A percentile compares a stretch with the other conserved stretches of the same genome.
Evolutionary conservation across 2,329 filamentous ascomycete genomes (phyloP).

Genomic region (Venturia aucupariae): DNA sequence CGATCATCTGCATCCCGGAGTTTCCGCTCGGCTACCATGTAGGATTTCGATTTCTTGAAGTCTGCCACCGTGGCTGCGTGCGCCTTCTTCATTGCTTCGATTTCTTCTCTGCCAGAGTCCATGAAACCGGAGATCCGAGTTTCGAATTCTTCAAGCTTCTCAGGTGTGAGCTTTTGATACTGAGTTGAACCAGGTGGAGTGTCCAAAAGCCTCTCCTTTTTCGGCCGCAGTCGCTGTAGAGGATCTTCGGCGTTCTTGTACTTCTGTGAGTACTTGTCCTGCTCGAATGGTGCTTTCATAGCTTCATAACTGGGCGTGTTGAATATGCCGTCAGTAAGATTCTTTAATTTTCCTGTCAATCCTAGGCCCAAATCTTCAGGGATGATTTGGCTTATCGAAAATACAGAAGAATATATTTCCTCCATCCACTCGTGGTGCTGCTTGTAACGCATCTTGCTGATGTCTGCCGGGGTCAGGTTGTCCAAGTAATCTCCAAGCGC

Average conservation of each 20-base stretch:
- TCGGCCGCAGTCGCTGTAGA: conserved; percentile 20
- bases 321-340: conserved; percentile 77
- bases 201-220: background rate
- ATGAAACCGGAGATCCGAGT: conserved; percentile 66
- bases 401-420: conserved; percentile 86
- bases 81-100: conserved; percentile 71
- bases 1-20: conserved; percentile 32
- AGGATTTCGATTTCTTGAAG: conserved; percentile 59
- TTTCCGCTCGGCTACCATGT: conserved; percentile 67
- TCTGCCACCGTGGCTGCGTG: conserved; percentile 69
- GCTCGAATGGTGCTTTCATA: conserved; percentile 3
- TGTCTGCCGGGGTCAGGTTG: conserved; percentile 76
- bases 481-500: conserved; percentile 84
- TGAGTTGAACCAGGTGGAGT: conserved; percentile 1
- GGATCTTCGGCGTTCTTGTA: conserved; percentile 20
- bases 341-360: conserved; percentile 64
- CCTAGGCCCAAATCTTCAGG: conserved; percentile 83
- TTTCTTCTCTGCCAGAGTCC: conserved; percentile 65
- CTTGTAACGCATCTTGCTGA: conserved; percentile 77
- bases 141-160: conserved; percentile 76
- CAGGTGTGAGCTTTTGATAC: conserved; percentile 60
- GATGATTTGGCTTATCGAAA: conserved; percentile 73
- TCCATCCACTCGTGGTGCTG: conserved; percentile 99
- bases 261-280: conserved; percentile 14
- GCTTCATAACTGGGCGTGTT: conserved; percentile 40